Base-by-base conservation (phyloP, 768 basidiomycete genomes). In the Kwoniella mangroviensis region DNA sequence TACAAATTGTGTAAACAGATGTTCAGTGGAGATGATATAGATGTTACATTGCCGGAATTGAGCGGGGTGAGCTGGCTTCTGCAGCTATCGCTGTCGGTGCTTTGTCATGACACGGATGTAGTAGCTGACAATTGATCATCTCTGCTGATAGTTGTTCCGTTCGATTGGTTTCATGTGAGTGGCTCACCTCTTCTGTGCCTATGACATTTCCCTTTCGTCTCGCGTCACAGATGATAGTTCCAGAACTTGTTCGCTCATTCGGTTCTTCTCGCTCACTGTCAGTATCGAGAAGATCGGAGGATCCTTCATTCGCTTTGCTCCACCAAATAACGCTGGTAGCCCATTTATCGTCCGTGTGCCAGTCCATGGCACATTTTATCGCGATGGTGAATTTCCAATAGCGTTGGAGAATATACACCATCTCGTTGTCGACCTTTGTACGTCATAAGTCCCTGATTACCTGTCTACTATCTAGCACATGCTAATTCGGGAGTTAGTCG, bases 121-220 rank as follows among this genome's bases (percentile, higher is more conserved):
- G 26, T 34, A 34, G 4, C 34, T 34, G 34, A 34, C 26, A 9
- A 58, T 24, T 13, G 2, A 6, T 4, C 21, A 3, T 19, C 2
- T 22, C 3, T 26, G n/a, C 22, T 49, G 3, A 0, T 57, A 69
- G 68, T 19, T 63, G 13, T 64, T 63, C 17, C 53, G 63, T 19
- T 45, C 62, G 21, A 57, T 69, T 19, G 68, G 68, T 2, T 69
- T 69, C 43, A 63, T 52, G 68, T 69, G 42, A 58, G 68, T 64
- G 2, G 1, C 1, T 3, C 43, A 45, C 7, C 43, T 26, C 26
- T 2, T 26, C 26, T 4, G 2, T 26, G 2, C 26, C 4, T 4
- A 26, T 26, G 26, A 26, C 26, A 2, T 26, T 2, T 26, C 26
- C 26, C 26, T 26, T 26, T 2, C 26, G 2, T 26, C 26, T 26